These are phyloP conservation scores for Ogataea siamensis DNA, from an alignment of 805 yeast species.

Conservation along the genomic window DNA sequence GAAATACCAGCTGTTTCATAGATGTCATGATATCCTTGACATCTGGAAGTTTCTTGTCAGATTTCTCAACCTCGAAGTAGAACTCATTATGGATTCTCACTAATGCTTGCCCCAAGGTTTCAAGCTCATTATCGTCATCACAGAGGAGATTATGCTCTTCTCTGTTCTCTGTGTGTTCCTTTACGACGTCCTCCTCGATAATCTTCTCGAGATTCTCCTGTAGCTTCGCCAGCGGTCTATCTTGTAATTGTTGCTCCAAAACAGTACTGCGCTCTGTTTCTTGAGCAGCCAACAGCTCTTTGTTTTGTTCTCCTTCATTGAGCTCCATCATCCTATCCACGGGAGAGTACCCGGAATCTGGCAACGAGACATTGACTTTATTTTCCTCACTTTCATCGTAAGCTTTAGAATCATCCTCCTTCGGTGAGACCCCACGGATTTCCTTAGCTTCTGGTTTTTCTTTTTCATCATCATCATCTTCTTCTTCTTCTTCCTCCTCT, in stretches of 20 bases:
- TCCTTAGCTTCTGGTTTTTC: slow-evolving; percentile 1
- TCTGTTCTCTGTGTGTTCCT: slow-evolving; percentile 18
- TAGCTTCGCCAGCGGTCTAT: slow-evolving; percentile 79
- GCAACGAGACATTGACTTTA: slow-evolving; percentile 18
- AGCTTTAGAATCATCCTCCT: slow-evolving; percentile 9
- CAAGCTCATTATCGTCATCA: slow-evolving; percentile 81
- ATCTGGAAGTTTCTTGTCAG: slow-evolving; percentile 45
- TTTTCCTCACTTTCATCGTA: slow-evolving; percentile 25
- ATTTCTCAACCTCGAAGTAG: slow-evolving; percentile 47
- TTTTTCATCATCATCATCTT: no score
- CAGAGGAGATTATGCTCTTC: slow-evolving; percentile 51
- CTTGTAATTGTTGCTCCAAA: slow-evolving; percentile 75
- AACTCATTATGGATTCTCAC: slow-evolving; percentile 63
- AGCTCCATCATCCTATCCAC: slow-evolving; percentile 48
- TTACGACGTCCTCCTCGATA: slow-evolving; percentile 34
- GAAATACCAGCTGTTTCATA: slow-evolving; percentile 68
- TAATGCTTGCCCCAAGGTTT: slow-evolving; percentile 59
- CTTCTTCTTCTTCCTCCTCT: no score
- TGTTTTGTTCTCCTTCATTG: slow-evolving; percentile 50
- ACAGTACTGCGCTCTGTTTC: slow-evolving; percentile 65
- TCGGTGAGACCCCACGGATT: not conserved
- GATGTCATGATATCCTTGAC: slow-evolving; percentile 68
- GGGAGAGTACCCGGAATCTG: slow-evolving; percentile 38
- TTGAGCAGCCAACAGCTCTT: slow-evolving; percentile 50
- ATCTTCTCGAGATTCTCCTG: slow-evolving; percentile 69